A percentile compares a stretch with the other conserved stretches of the same genome.
Evolutionary conservation across 1,284 basidiomycete species (phyloP).

Genomic region (Anthracocystis walkeri): DNA sequence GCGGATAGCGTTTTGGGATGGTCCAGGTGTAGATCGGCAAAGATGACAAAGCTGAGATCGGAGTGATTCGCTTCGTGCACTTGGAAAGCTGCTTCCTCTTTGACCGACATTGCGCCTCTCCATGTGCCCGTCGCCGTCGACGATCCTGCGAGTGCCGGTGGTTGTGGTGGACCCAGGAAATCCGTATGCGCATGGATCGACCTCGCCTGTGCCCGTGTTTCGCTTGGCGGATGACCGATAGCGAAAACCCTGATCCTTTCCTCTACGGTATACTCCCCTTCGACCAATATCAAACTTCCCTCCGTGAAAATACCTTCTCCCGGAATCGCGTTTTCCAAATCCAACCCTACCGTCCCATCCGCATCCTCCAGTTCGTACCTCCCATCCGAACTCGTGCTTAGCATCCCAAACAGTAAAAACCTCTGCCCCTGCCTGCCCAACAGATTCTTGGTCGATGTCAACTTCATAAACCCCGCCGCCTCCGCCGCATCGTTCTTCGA

Average conservation of each 20-base stretch:
- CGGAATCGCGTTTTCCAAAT: constrained; percentile 84
- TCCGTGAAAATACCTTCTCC: constrained; percentile 97
- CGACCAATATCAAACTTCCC: constrained; percentile 92
- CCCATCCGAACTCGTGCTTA: constrained; percentile 88
- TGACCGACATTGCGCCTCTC: constrained; percentile 82
- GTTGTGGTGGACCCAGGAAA: constrained; percentile 80
- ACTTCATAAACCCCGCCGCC: constrained; percentile 70
- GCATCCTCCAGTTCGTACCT: constrained; percentile 90
- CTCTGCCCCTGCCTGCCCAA: constrained; percentile 89
- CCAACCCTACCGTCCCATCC: constrained; percentile 89
- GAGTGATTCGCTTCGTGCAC: constrained; percentile 66
- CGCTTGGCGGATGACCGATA: constrained; percentile 89
- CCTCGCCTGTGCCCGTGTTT: constrained; percentile 54
- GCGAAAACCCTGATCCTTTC: constrained; percentile 88
- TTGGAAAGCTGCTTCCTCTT: constrained; percentile 82
- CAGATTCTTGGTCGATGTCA: constrained; percentile 95
- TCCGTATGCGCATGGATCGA: constrained; percentile 43
- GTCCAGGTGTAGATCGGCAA: constrained; percentile 96
- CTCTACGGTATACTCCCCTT: constrained; percentile 95
- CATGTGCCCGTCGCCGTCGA: constrained; percentile 18
- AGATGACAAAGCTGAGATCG: constrained; percentile 83
- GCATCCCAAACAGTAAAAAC: constrained; percentile 93
- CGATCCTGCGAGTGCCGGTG: constrained; percentile 12
- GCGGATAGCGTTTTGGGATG: constrained; percentile 83
- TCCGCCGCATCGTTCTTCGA: constrained; percentile 12